Percentiles rank a stretch among this genome's conserved stretches.
Evolutionary conservation across 208 protist genomes (phyloP).

Genomic region (Acanthamoeba sp.): DNA sequence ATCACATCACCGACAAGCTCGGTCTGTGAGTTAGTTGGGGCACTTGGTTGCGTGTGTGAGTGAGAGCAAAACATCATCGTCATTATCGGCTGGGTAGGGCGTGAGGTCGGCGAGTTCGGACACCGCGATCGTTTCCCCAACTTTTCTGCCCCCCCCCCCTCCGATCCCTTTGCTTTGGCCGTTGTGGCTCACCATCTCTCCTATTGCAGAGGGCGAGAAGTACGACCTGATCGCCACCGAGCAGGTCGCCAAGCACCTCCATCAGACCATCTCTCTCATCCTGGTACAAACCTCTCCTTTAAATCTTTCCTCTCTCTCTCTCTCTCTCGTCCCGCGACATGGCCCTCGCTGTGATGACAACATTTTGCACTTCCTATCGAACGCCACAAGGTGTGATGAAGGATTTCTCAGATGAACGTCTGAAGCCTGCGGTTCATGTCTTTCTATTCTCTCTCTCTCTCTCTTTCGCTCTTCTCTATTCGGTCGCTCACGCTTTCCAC

Average conservation of each 20-base stretch:
- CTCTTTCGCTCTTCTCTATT: background rate
- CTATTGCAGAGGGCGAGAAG: background rate
- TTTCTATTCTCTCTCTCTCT: background rate
- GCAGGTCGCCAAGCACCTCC: slow-evolving; percentile 36
- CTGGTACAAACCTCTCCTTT: background rate
- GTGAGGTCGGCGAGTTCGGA: no score
- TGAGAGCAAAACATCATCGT: no score
- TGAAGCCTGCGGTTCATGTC: background rate
- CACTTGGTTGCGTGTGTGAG: no score
- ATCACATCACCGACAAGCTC: no score
- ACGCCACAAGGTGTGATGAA: background rate
- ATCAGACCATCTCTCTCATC: slow-evolving; percentile 40
- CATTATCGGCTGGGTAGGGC: no score
- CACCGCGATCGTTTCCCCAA: no score
- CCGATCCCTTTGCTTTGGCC: background rate
- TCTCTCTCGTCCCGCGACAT: background rate
- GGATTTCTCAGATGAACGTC: slow-evolving; percentile 19
- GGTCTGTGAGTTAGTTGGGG: no score
- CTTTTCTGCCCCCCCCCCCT: no score
- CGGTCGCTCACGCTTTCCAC: background rate
- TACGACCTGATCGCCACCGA: slow-evolving; percentile 46
- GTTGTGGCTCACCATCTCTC: background rate
- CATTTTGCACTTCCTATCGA: background rate
- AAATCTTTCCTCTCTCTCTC: background rate
- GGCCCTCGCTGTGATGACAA: background rate